Percentiles rank a stretch among this genome's conserved stretches.
Evolutionary conservation across 768 basidiomycete genomes (phyloP).

Genomic region (Termitomyces sp.): DNA sequence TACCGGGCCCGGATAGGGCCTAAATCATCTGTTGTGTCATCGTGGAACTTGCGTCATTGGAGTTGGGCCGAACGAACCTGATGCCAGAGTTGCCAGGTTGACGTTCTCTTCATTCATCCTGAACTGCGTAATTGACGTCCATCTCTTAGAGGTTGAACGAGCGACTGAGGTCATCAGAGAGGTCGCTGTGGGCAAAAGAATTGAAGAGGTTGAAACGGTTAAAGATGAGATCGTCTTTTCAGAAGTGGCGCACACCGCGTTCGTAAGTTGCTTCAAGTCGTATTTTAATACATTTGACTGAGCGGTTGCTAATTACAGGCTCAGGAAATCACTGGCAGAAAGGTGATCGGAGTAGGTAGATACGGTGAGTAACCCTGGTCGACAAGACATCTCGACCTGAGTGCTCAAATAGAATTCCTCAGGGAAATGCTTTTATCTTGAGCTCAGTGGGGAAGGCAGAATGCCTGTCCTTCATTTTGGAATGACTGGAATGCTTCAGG

Average conservation of each 20-base stretch:
- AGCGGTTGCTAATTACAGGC: constrained; percentile 36
- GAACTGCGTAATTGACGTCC: not conserved
- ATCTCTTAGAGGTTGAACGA: constrained; percentile 63
- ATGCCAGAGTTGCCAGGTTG: constrained; percentile 62
- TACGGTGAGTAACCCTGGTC: constrained; percentile 41
- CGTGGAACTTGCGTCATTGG: not conserved
- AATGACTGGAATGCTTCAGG: constrained; percentile 85
- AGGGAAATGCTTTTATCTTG: constrained; percentile 65
- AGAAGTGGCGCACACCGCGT: constrained; percentile 53
- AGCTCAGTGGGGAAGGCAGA: constrained; percentile 57
- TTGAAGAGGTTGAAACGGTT: constrained; percentile 53
- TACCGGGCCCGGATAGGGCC: no score
- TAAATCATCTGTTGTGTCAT: not conserved
- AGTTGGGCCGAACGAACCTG: no score
- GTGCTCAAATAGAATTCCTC: not conserved
- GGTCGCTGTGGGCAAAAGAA: constrained; percentile 50
- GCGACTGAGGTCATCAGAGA: constrained; percentile 56
- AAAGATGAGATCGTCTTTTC: constrained; percentile 66
- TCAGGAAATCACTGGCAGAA: constrained; percentile 50
- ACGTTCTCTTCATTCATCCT: not conserved
- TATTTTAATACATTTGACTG: not conserved
- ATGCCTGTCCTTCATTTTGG: constrained; percentile 78
- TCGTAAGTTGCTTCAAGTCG: constrained; percentile 46
- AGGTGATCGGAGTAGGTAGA: constrained; percentile 44
- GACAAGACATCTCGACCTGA: not conserved